Conservation (phyloP, 176 grass and related monocot genomes). For the Olyra latifolia region DNA sequence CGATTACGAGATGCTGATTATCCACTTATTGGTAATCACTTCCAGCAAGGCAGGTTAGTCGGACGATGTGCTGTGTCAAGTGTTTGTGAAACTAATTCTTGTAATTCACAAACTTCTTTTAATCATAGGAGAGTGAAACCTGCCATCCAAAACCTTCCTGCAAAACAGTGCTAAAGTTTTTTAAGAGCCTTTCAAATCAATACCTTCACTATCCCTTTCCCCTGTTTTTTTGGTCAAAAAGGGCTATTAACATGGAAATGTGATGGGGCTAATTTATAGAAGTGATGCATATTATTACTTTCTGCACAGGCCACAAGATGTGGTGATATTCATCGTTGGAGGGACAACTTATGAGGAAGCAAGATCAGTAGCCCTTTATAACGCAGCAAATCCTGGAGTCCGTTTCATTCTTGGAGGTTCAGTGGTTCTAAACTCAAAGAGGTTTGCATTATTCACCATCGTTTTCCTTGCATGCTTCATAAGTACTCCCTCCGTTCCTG, state of each 20-base stretch:
- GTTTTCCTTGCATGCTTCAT: not conserved
- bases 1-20: constrained; percentile 90
- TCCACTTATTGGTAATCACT: constrained; percentile 92
- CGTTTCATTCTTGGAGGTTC: constrained; percentile 97
- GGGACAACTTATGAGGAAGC: constrained; percentile 97
- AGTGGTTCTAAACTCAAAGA: constrained; percentile 83
- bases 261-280: constrained; percentile 19
- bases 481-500: too few relatives aligned
- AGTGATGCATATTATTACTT: constrained; percentile 4
- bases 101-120: not conserved
- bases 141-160: not conserved
- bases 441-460: constrained; percentile 36
- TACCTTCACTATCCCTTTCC: not conserved
- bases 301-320: constrained; percentile 86
- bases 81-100: constrained; percentile 24
- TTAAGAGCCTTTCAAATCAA: not conserved
- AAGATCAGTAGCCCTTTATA: constrained; percentile 78
- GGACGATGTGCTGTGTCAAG: not conserved
- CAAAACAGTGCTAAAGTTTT: constrained; percentile 4
- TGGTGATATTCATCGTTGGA: constrained; percentile 95
- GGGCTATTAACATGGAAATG: not conserved
- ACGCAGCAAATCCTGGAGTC: constrained; percentile 74
- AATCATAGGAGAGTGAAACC: not conserved
- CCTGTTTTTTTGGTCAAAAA: not conserved
- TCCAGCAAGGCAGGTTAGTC: constrained; percentile 89